Conservation (phyloP, 2,329 filamentous ascomycete species). For the Monilinia polystroma region DNA sequence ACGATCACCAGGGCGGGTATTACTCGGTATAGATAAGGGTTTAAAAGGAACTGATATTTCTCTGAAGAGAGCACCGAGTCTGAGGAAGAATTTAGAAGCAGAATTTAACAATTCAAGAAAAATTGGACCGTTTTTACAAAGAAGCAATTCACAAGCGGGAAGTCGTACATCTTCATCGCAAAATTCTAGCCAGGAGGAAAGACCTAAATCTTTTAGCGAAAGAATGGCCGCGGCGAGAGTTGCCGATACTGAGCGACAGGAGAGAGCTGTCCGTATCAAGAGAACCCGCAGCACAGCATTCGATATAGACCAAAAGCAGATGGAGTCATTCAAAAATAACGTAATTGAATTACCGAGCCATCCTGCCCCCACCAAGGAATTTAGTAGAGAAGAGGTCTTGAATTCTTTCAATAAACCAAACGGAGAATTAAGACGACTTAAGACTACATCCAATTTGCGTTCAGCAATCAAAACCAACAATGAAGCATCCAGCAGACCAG, state of each 20-base stretch:
- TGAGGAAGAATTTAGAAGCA: slow-evolving; percentile 42
- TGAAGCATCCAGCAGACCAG: slow-evolving; percentile 30
- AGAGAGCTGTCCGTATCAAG: slow-evolving; percentile 53
- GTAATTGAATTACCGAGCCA: slow-evolving; percentile 55
- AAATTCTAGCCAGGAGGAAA: slow-evolving; percentile 40
- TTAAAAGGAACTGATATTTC: slow-evolving; percentile 79
- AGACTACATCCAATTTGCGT: slow-evolving; percentile 35
- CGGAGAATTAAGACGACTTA: slow-evolving; percentile 46
- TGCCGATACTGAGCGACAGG: slow-evolving; percentile 52
- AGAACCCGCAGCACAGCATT: slow-evolving; percentile 57
- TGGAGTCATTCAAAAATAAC: slow-evolving; percentile 59
- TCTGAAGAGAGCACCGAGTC: slow-evolving; percentile 67
- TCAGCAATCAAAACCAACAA: slow-evolving; percentile 30
- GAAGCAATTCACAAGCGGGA: slow-evolving; percentile 41
- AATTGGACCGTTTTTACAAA: slow-evolving; percentile 47
- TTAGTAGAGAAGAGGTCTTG: slow-evolving; percentile 63
- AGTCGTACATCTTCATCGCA: slow-evolving; percentile 30
- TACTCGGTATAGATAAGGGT: slow-evolving; percentile 88
- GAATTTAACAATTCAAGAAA: slow-evolving; percentile 37
- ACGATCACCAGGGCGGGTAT: slow-evolving; percentile 74
- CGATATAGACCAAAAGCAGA: slow-evolving; percentile 54
- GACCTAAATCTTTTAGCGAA: slow-evolving; percentile 72
- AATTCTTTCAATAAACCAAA: slow-evolving; percentile 37
- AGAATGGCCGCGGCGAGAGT: slow-evolving; percentile 70
- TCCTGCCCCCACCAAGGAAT: slow-evolving; percentile 51